Evolutionary conservation across 163 green algal genomes (phyloP).

Genomic region (Volvox carteri): DNA sequence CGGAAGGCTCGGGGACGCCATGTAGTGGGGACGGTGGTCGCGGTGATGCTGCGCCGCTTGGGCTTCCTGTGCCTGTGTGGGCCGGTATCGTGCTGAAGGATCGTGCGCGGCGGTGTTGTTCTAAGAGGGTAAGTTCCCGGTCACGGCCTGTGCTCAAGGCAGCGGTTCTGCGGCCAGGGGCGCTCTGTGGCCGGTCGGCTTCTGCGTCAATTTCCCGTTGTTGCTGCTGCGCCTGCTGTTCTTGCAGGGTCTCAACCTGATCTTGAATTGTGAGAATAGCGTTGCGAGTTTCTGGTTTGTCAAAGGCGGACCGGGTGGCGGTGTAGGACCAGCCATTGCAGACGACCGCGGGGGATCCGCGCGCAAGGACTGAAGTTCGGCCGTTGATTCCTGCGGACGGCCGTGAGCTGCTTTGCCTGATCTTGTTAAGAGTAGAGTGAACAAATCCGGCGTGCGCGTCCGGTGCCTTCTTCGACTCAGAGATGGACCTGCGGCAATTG

Average conservation of each 20-base stretch:
- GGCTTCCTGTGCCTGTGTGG: too few relatives aligned
- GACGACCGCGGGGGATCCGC: background rate
- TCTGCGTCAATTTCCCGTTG: background rate
- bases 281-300: background rate
- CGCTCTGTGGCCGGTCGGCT: conserved; percentile 21
- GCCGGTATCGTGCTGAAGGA: conserved; percentile 7
- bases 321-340: conserved; percentile 48
- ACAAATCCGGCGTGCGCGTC: conserved; percentile 26
- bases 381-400: background rate
- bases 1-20: too few relatives aligned
- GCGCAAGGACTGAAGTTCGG: background rate
- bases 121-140: conserved; percentile 3
- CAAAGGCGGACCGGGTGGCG: conserved; percentile 24
- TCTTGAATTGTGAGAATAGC: background rate
- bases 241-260: background rate
- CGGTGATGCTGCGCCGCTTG: too few relatives aligned
- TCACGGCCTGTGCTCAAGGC: background rate
- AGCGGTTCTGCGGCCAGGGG: background rate
- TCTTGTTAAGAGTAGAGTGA: background rate
- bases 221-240: conserved; percentile 6
- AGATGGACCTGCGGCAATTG: background rate
- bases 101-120: background rate
- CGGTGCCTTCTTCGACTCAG: conserved; percentile 10
- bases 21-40: too few relatives aligned
- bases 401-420: background rate